Base-by-base conservation (phyloP, 352 stramenopile genomes). In the Pythium aphanidermatum region DNA sequence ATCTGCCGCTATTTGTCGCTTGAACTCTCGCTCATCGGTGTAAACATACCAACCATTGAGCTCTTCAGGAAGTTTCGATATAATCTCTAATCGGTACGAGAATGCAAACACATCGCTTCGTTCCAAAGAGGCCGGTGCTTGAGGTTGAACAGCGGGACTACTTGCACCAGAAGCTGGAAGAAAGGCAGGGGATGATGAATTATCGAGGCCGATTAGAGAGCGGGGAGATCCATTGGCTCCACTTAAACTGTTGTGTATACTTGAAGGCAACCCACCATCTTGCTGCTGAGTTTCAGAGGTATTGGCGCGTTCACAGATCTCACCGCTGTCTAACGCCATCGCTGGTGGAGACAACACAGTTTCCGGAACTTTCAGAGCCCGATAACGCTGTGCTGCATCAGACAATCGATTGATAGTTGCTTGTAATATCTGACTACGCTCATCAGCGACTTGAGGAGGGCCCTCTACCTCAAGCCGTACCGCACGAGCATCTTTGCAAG, bases 41-140 rank as follows among this genome's bases (percentile, higher is more conserved):
- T 83, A 89, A 16, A 93, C 33, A 45, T 84, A 72, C 81, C 81
- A 93, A 10, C 81, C 81, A 60, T 92, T 68, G 12, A 69, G 38
- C 25, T 86, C 74, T 3, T 65, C 36, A 19, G 63, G 44, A 12
- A 74, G 27, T 24, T 58, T 55, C 20, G 36, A 44, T 12, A 37
- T 17, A 13, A 10, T 44, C 7, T 55, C 53, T 13, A 84, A 52
- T 8, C 53, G 64, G 51, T 89, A 88, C 14, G 68, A 70, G 58
- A 80, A 88, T 2, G 77, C 77, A 55, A 92, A 92, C 4, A 52
- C 68, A 13, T 74, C 75, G 37, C 75, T 86, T 17, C 71, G 46
- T 36, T 91, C 73, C 3, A 26, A 61, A 5, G 52, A 33, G 5
- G 37, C 10, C 6, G 30, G 16, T 31, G 28, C 20, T 7, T 32